Evolutionary conservation across 495 filamentous ascomycete species (phyloP).

Genomic region (Thermothielavioides terrestris): DNA sequence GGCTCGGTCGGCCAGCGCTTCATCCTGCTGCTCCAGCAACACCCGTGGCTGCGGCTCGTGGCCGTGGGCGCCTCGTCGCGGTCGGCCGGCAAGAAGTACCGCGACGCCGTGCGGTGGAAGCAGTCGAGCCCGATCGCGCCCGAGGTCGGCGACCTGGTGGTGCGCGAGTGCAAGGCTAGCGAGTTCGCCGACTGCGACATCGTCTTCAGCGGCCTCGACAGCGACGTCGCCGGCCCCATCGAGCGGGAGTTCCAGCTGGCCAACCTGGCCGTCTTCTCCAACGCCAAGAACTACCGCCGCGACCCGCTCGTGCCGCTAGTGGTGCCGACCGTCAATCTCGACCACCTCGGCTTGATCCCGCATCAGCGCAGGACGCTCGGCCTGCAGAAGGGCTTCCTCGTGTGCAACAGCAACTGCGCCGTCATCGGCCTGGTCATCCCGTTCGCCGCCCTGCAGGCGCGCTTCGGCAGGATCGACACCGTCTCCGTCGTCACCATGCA

Average conservation of each 20-base stretch:
- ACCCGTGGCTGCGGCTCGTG: conserved; percentile 66
- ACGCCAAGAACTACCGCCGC: conserved; percentile 82
- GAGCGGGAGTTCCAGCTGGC: conserved; percentile 74
- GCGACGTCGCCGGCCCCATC: conserved; percentile 72
- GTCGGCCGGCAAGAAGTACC: conserved; percentile 75
- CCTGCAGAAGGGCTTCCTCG: conserved; percentile 70
- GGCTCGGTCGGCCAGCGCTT: conserved; percentile 83
- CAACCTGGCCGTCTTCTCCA: conserved; percentile 75
- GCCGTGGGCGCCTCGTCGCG: conserved; percentile 71
- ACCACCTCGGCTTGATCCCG: conserved; percentile 69
- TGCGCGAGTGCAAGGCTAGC: conserved; percentile 65
- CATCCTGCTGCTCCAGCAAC: conserved; percentile 69
- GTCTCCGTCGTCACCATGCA: conserved; percentile 84
- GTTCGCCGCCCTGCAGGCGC: conserved; percentile 71
- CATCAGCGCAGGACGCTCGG: conserved; percentile 59
- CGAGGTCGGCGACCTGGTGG: conserved; percentile 55
- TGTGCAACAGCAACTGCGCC: conserved; percentile 87
- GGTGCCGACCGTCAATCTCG: conserved; percentile 74
- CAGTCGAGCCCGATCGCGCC: conserved; percentile 64
- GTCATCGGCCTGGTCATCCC: conserved; percentile 85
- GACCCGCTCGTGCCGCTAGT: conserved; percentile 77
- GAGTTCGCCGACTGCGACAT: conserved; percentile 77
- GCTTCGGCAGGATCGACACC: conserved; percentile 63
- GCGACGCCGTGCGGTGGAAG: conserved; percentile 78
- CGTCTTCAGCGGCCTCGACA: conserved; percentile 82